Base-by-base conservation (phyloP, 495 filamentous ascomycete species). In the Penicillium cataractarum region DNA sequence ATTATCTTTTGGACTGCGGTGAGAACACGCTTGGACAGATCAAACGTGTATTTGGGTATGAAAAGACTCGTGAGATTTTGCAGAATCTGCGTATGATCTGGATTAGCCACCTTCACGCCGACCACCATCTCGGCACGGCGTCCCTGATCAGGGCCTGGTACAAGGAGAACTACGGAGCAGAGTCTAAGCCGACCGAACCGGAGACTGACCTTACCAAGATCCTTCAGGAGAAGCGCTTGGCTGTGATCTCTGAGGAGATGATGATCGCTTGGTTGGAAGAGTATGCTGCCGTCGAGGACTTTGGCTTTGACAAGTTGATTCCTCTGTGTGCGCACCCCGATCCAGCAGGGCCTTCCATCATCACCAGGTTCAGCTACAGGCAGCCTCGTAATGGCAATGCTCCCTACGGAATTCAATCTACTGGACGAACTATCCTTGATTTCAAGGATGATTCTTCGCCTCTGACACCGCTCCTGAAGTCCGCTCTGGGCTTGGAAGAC, bases 1-100 rank as follows among this genome's bases (percentile, higher is more conserved):
- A 83, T 69, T 93, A 94, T 60, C 75, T 99, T 3, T 82, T 99
- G 46, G 95, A 99, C 74, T 91, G 88, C 65, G 95, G 95, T 61
- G 95, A 99, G 74, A 91, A 90, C 65, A 97, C 95, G 0, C 80
- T 98, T 17, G 95, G 95, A n/a, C 93, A 97, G 70, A 74, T 99
- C 22, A 86, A 86, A 57, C 90, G 95, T 44, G 76, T 90, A 4
- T 96, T 88, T 66, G 80, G 80, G 4, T 76, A 81, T 5, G 74
- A 80, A 22, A 81, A 92, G 65, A 73, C 93, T 6, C 78, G 80
- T n/a, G 82, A 87, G 35, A 78, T 97, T 12, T 78, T 98, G 13
- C 78, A 79, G 57, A 90, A 97, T 60, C 80, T 99, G 27, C 90
- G 89, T 39, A 83, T 86, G 65, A 90, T 99, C 57, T 97, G 91